A percentile compares a stretch with the other conserved stretches of the same genome.
phyloP scores from a whole-genome alignment of 2,329 filamentous ascomycete genomes.

The Colletotrichum trifolii region DNA sequence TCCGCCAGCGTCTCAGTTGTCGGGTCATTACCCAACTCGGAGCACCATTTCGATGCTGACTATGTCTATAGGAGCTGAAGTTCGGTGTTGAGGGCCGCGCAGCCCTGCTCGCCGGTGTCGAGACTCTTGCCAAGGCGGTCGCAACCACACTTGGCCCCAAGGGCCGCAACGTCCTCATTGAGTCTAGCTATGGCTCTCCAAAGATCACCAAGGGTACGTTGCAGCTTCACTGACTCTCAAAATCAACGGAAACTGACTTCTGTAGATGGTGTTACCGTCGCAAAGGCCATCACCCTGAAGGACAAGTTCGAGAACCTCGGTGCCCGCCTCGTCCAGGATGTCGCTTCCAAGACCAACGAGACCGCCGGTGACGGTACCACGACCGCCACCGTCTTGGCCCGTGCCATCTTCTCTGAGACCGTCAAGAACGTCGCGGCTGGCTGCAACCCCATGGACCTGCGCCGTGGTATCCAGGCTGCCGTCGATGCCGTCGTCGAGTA shows the following conservation, averaged over 20 bases:
- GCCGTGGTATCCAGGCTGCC: slow-evolving; percentile 95
- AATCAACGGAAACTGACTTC: slow-evolving; percentile 36
- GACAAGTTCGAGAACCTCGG: slow-evolving; percentile 99
- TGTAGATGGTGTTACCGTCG: slow-evolving; percentile 87
- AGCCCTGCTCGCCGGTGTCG: slow-evolving; percentile 89
- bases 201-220: slow-evolving; percentile 97
- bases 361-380: slow-evolving; percentile 98
- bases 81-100: slow-evolving; percentile 96
- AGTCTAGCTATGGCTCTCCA: slow-evolving; percentile 97
- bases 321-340: slow-evolving; percentile 95
- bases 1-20: no score
- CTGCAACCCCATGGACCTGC: slow-evolving; percentile 99
- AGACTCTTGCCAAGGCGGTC: slow-evolving; percentile 95
- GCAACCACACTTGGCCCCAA: slow-evolving; percentile 97
- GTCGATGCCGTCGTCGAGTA: slow-evolving; percentile 95
- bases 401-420: slow-evolving; percentile 99
- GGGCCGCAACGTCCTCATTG: slow-evolving; percentile 97
- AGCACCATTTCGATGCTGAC: slow-evolving; percentile 43
- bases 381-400: slow-evolving; percentile 94
- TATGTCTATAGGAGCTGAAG: slow-evolving; percentile 82
- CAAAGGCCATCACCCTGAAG: slow-evolving; percentile 89
- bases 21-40: slow-evolving; percentile 35
- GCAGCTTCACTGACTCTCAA: neutral
- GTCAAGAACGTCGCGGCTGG: slow-evolving; percentile 99
- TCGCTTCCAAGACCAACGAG: slow-evolving; percentile 99